Conservation (phyloP, 192 early-diverging fungal species). For the Phycomyces blakesleeanus region DNA sequence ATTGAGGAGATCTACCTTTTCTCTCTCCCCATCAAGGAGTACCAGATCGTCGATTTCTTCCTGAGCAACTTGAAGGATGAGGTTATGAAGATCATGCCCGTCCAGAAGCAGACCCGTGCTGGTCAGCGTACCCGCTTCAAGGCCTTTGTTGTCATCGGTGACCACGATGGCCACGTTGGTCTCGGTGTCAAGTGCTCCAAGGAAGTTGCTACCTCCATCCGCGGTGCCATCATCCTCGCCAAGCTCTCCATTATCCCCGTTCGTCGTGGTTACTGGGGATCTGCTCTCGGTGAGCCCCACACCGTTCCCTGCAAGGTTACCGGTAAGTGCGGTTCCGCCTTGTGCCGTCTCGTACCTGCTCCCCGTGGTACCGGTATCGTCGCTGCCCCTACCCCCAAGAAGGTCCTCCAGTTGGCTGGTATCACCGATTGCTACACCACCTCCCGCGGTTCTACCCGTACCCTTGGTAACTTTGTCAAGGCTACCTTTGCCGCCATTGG, state of each 20-base stretch:
- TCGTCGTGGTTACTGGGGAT: constrained; percentile 98
- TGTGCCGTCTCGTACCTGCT: constrained; percentile 92
- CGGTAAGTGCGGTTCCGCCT: constrained; percentile 91
- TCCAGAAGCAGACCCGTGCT: constrained; percentile 99
- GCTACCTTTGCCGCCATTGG: constrained; percentile 94
- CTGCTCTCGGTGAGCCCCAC: constrained; percentile 93
- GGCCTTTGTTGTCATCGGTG: constrained; percentile 99
- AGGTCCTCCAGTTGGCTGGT: constrained; percentile 95
- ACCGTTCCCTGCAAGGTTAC: constrained; percentile 98
- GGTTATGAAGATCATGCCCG: constrained; percentile 99
- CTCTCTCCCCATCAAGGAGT: constrained; percentile 99
- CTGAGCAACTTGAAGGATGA: constrained; percentile 95
- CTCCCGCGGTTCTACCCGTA: constrained; percentile 94
- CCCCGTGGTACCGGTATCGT: constrained; percentile 99
- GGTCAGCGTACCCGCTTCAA: constrained; percentile 99
- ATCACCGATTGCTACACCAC: constrained; percentile 97
- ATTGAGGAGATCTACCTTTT: constrained; percentile 98
- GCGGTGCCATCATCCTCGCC: constrained; percentile 97
- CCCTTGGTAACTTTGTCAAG: constrained; percentile 99
- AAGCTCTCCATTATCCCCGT: constrained; percentile 98
- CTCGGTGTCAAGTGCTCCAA: constrained; percentile 99
- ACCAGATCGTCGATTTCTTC: constrained; percentile 96
- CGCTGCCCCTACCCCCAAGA: constrained; percentile 93
- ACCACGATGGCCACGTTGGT: constrained; percentile 96
- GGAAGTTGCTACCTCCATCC: constrained; percentile 98